A percentile compares a stretch with the other conserved stretches of the same genome.
Conservation (phyloP, 2,329 filamentous ascomycete species). For the Alternaria gaisen region DNA sequence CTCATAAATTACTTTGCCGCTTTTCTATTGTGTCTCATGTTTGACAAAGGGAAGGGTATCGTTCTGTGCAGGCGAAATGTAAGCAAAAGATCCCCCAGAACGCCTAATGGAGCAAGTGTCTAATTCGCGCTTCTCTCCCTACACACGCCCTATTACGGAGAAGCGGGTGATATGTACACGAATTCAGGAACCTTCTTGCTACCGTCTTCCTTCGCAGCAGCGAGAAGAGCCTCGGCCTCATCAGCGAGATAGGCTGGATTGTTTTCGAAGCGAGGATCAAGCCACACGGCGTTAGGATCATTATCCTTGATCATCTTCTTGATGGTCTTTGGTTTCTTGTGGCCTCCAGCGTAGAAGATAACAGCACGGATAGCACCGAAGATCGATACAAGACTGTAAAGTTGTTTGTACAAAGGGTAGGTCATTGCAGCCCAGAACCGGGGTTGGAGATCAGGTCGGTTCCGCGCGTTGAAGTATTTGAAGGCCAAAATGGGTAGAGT, state of each 20-base stretch:
- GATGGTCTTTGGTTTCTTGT: slow-evolving; percentile 22
- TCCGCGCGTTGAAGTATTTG: slow-evolving; percentile 22
- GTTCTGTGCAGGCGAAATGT: no score
- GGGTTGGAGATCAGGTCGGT: slow-evolving; percentile 23
- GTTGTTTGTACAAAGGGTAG: slow-evolving; percentile 24
- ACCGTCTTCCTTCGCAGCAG: neutral
- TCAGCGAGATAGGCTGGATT: slow-evolving; percentile 28
- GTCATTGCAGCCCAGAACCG: slow-evolving; percentile 26
- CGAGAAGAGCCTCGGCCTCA: slow-evolving; percentile 14
- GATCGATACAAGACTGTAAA: slow-evolving; percentile 25
- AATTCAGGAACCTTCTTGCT: neutral
- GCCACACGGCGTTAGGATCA: slow-evolving; percentile 26
- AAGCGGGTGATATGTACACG: slow-evolving; percentile 4
- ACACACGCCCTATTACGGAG: neutral
- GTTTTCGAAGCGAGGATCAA: slow-evolving; percentile 22
- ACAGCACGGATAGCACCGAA: slow-evolving; percentile 23
- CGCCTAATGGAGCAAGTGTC: neutral
- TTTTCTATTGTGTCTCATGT: neutral
- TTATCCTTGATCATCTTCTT: slow-evolving; percentile 24
- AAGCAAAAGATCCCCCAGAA: neutral
- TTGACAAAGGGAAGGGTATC: neutral
- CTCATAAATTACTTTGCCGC: neutral
- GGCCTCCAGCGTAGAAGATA: slow-evolving; percentile 23
- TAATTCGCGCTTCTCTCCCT: neutral
- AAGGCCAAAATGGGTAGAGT: slow-evolving; percentile 21